These are phyloP conservation scores for Corniculantispora saksenae DNA, from an alignment of 2,329 filamentous ascomycete species.

Conservation along the genomic window DNA sequence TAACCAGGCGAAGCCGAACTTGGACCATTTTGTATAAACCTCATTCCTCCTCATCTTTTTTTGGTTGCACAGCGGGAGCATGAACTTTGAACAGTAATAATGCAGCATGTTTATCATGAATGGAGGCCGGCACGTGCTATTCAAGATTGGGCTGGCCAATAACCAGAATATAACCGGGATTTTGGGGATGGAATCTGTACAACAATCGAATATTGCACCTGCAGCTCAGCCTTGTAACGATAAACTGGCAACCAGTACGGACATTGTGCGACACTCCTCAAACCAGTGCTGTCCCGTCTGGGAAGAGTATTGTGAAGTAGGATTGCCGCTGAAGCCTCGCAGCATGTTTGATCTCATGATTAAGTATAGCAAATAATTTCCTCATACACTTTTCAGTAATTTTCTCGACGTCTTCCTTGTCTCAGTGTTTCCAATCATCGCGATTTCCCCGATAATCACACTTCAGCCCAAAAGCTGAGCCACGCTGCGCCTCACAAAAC, in stretches of 20 bases:
- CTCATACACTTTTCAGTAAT: too few species aligned
- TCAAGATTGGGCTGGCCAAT: background rate
- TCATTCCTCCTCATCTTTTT: background rate
- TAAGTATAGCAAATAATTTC: too few species aligned
- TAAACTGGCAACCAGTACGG: background rate
- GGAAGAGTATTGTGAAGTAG: too few species aligned
- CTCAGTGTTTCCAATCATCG: background rate
- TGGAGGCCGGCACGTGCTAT: background rate
- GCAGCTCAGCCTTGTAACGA: background rate
- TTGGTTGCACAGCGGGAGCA: constrained; percentile 9
- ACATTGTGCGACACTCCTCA: background rate
- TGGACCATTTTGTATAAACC: background rate
- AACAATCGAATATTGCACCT: background rate
- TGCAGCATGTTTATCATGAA: background rate
- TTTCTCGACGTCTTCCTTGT: too few species aligned
- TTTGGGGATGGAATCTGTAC: background rate
- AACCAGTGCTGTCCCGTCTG: too few species aligned
- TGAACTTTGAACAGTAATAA: background rate
- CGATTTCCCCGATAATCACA: background rate
- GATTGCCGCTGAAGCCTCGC: too few species aligned
- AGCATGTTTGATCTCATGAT: too few species aligned
- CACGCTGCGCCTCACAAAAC: constrained; percentile 24
- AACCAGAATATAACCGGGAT: background rate
- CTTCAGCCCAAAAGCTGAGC: constrained; percentile 26
- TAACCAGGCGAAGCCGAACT: constrained; percentile 1